phyloP scores from a whole-genome alignment of 768 basidiomycete genomes.

The Tulasnella sp. region DNA sequence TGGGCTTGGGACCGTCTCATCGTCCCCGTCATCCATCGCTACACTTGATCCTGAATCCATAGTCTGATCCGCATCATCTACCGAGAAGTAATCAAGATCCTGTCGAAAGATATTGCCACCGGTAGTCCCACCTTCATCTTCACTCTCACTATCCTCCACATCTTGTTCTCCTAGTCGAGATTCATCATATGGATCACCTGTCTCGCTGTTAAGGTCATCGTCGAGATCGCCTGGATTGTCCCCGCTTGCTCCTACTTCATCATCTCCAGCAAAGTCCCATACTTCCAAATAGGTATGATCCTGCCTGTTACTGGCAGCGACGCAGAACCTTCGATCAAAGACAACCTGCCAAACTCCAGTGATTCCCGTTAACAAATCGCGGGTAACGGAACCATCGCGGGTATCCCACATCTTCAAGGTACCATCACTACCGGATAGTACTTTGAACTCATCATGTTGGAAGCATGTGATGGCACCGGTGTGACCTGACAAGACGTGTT shows the following conservation, averaged over 20 bases:
- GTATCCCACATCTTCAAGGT: constrained; percentile 98
- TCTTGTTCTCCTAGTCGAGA: constrained; percentile 27
- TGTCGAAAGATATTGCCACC: neutral
- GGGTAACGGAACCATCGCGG: constrained; percentile 67
- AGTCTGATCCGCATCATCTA: constrained; percentile 9
- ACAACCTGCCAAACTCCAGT: constrained; percentile 97
- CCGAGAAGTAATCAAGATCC: too few species aligned
- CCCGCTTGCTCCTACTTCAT: constrained; percentile 52
- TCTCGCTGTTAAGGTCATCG: constrained; percentile 12
- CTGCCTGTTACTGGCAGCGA: constrained; percentile 79
- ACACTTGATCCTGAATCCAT: constrained; percentile 12
- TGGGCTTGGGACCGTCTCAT: too few species aligned
- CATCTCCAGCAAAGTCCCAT: constrained; percentile 73
- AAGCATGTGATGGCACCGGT: constrained; percentile 99
- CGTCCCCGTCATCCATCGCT: too few species aligned
- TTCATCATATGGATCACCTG: constrained; percentile 14
- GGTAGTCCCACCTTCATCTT: constrained; percentile 33
- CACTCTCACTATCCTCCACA: constrained; percentile 50
- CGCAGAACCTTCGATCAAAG: constrained; percentile 87
- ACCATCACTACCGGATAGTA: constrained; percentile 89
- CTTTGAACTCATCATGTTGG: constrained; percentile 96
- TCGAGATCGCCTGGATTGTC: constrained; percentile 37
- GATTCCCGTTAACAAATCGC: constrained; percentile 82
- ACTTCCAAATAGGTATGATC: constrained; percentile 72
- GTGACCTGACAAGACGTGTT: constrained; percentile 76